phyloP scores from a whole-genome alignment of 305 asterid genomes.

The Fraxinus sp. region DNA sequence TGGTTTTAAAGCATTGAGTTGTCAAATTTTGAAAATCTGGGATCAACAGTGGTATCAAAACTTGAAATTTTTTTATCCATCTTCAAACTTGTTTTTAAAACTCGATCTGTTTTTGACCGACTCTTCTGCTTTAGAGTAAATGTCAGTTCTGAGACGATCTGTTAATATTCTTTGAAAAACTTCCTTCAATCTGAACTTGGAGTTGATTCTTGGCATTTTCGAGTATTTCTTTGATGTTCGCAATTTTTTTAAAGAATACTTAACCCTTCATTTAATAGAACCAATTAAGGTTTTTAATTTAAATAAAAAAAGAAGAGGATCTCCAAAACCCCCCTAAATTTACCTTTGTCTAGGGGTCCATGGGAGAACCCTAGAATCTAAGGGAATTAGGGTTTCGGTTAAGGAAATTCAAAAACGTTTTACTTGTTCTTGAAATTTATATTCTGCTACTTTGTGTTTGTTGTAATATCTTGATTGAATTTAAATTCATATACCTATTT shows the following conservation, averaged over 20 bases:
- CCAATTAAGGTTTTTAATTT: no score
- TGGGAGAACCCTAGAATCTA: neutral
- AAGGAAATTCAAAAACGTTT: neutral
- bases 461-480: no score
- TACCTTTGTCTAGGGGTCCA: neutral
- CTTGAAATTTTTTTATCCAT: neutral
- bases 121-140: no score
- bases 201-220: neutral
- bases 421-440: neutral
- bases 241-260: no score
- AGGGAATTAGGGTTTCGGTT: no score
- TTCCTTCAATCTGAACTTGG: neutral
- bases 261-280: no score
- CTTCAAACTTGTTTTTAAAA: neutral
- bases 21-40: neutral
- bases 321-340: neutral
- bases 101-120: neutral
- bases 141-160: neutral
- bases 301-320: no score
- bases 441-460: neutral
- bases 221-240: neutral
- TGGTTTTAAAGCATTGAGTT: no score
- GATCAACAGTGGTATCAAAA: neutral
- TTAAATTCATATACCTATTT: no score
- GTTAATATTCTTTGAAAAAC: neutral